These are phyloP conservation scores for Helicosporidium sp. DNA, from an alignment of 139 green algal species.

Conservation along the genomic window DNA sequence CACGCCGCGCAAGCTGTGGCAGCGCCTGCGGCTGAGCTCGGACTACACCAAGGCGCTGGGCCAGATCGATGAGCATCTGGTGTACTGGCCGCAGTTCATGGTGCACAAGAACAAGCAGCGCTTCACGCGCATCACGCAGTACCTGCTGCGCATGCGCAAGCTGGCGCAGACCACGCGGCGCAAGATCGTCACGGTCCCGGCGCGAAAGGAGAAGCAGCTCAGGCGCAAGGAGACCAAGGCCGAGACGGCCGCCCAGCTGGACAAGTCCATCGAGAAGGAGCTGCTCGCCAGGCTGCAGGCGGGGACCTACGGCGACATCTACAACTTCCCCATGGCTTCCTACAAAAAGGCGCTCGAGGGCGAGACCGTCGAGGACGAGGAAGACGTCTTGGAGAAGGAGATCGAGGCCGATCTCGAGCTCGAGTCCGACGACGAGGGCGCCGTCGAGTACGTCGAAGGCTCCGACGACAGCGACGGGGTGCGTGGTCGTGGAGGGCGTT, in stretches of 20 bases:
- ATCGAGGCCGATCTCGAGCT: conserved; percentile 27
- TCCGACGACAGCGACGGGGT: conserved; percentile 12
- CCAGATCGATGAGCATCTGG: conserved; percentile 67
- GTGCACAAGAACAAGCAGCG: conserved; percentile 99
- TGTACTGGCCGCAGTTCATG: conserved; percentile 92
- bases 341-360: conserved; percentile 66
- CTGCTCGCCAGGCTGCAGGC: conserved; percentile 77
- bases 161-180: conserved; percentile 53
- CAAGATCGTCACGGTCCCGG: conserved; percentile 72
- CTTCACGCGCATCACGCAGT: conserved; percentile 99
- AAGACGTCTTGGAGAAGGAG: conserved; percentile 19
- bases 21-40: conserved; percentile 68
- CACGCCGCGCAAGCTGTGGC: conserved; percentile 82
- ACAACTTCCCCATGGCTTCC: conserved; percentile 86
- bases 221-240: conserved; percentile 71
- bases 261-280: conserved; percentile 70
- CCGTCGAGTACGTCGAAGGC: conserved; percentile 18
- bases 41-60: conserved; percentile 60
- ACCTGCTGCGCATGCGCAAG: conserved; percentile 87
- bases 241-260: conserved; percentile 69
- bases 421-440: conserved; percentile 16
- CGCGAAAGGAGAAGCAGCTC: conserved; percentile 58
- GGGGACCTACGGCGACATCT: conserved; percentile 97
- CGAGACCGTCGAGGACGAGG: conserved; percentile 46
- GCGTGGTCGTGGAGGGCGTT: not conserved